These are phyloP conservation scores for Lolium rigidum DNA, from an alignment of 176 grass and related monocot genomes.

Conservation along the genomic window DNA sequence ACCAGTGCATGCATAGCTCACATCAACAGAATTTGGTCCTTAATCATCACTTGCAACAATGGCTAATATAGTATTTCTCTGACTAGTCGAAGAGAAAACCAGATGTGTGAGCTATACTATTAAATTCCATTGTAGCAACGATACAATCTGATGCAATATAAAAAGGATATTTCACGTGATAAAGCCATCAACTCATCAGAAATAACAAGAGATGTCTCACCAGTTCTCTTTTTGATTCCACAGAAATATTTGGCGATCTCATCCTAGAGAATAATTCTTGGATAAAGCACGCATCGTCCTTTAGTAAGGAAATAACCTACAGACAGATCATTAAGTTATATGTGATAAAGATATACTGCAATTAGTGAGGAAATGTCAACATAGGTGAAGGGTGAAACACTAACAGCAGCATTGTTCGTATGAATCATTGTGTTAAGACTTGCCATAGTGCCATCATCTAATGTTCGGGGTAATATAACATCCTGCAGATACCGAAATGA, in stretches of 20 bases:
- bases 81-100: background rate
- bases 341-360: conserved; percentile 12
- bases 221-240: conserved; percentile 87
- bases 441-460: conserved; percentile 86
- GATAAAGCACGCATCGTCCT: conserved; percentile 94
- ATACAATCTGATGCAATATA: conserved; percentile 3
- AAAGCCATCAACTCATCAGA: conserved; percentile 14
- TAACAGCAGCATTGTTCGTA: conserved; percentile 92
- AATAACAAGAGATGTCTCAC: conserved; percentile 50
- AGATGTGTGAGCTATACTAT: background rate
- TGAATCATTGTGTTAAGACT: conserved; percentile 93
- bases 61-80: background rate
- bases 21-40: conserved; percentile 6
- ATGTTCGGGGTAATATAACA: conserved; percentile 88
- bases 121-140: conserved; percentile 20
- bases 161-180: conserved; percentile 34
- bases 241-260: conserved; percentile 65
- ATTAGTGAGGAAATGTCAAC: conserved; percentile 36
- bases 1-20: conserved; percentile 26
- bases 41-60: conserved; percentile 13
- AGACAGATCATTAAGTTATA: conserved; percentile 45
- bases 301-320: conserved; percentile 93
- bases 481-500: conserved; percentile 63
- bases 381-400: conserved; percentile 47
- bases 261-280: conserved; percentile 92